A percentile compares a stretch with the other conserved stretches of the same genome.
Evolutionary conservation across 306 rosid genomes (phyloP).

Genomic region (Benincasa hispida): DNA sequence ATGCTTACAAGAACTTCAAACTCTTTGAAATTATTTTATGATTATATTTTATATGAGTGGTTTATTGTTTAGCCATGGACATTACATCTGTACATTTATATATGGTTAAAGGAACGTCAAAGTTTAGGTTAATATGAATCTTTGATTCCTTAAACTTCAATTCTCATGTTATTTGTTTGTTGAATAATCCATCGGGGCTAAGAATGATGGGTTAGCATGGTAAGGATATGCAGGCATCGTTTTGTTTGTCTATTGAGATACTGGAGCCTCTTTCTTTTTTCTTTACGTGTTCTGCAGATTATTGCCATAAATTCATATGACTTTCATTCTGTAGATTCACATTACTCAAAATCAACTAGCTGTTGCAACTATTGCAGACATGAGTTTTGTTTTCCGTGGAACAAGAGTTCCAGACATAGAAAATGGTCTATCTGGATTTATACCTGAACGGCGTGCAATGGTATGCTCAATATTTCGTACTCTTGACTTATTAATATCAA

Average conservation of each 20-base stretch:
- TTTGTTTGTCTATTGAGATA: not conserved
- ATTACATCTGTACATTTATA: not conserved
- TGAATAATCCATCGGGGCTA: not conserved
- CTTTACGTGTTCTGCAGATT: not conserved
- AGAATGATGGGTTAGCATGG: not conserved
- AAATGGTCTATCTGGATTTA: constrained; percentile 63
- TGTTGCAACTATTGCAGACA: constrained; percentile 17
- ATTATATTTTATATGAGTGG: not conserved
- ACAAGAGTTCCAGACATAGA: constrained; percentile 66
- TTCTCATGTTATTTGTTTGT: not conserved
- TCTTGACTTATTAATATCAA: not conserved
- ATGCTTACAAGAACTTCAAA: not conserved
- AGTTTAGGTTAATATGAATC: not conserved
- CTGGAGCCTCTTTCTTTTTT: not conserved
- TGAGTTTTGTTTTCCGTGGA: constrained; percentile 92
- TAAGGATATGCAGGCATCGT: not conserved
- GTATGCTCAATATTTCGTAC: constrained; percentile 21
- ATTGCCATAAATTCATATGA: not conserved
- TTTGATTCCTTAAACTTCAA: not conserved
- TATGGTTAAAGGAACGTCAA: not conserved
- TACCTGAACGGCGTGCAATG: constrained; percentile 73
- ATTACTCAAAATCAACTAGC: constrained; percentile 3
- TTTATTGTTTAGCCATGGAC: not conserved
- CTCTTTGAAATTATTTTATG: not conserved
- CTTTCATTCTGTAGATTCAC: not conserved